Evolutionary conservation across 2,329 filamentous ascomycete genomes (phyloP).

Genomic region (Rhinocladiella similis): DNA sequence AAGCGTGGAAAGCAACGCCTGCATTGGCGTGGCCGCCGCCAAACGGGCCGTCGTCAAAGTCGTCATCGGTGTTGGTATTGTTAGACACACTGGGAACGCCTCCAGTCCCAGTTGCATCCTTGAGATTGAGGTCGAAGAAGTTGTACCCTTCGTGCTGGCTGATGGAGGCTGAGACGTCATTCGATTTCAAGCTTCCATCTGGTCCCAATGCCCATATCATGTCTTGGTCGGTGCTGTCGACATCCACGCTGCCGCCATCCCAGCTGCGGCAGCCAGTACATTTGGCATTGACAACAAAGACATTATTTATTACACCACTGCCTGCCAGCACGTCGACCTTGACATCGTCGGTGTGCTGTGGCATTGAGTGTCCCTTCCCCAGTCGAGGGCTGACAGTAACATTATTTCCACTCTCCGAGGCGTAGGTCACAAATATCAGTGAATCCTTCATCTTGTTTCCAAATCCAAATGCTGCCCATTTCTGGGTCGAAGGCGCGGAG

Average conservation of each 20-base stretch:
- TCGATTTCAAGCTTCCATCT: conserved; percentile 41
- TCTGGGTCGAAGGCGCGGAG: conserved; percentile 24
- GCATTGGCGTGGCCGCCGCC: conserved; percentile 5
- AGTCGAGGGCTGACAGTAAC: conserved; percentile 33
- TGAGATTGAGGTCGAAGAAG: conserved; percentile 57
- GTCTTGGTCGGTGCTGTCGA: conserved; percentile 47
- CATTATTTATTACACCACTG: conserved; percentile 48
- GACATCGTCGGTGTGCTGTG: conserved; percentile 43
- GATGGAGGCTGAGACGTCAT: conserved; percentile 47
- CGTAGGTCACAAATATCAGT: conserved; percentile 35
- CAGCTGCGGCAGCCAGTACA: conserved; percentile 58
- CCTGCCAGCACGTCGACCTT: conserved; percentile 47
- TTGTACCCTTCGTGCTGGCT: conserved; percentile 57
- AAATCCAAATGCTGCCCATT: conserved; percentile 33
- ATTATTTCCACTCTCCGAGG: conserved; percentile 27
- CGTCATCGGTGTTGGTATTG: conserved; percentile 38
- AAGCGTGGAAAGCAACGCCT: conserved; percentile 35
- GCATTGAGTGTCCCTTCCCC: conserved; percentile 31
- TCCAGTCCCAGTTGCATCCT: conserved; percentile 48
- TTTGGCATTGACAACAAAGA: conserved; percentile 50
- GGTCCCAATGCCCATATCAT: conserved; percentile 61
- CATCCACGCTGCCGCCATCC: conserved; percentile 52
- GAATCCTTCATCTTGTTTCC: conserved; percentile 32
- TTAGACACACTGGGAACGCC: conserved; percentile 41
- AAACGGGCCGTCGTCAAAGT: conserved; percentile 29